Conservation (phyloP, 1,284 basidiomycete genomes). For the Entoloma clypeatum region DNA sequence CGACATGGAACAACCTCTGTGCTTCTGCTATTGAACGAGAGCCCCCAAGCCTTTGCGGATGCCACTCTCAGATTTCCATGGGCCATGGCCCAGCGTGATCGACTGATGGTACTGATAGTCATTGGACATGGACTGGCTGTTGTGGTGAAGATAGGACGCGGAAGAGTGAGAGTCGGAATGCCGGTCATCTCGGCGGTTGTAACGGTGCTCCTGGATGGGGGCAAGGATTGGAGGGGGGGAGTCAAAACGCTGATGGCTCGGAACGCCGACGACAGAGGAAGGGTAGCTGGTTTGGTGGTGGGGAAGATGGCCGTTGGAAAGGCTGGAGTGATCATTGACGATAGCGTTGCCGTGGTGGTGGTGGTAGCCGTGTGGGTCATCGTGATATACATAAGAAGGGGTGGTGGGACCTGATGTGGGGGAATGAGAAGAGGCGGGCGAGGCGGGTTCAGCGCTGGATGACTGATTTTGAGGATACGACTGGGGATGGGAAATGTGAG, state of each 20-base stretch:
- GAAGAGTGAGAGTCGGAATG: conserved; percentile 23
- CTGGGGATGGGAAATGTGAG: conserved; percentile 42
- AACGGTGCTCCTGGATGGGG: conserved; percentile 47
- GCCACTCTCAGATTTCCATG: conserved; percentile 37
- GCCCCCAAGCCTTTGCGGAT: conserved; percentile 37
- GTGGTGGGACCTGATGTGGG: conserved; percentile 48
- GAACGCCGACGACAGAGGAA: conserved; percentile 26
- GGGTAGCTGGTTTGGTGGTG: conserved; percentile 30
- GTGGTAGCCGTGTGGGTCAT: conserved; percentile 36
- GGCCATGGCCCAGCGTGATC: conserved; percentile 30
- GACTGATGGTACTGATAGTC: conserved; percentile 36
- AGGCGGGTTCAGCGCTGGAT: conserved; percentile 29
- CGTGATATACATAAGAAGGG: conserved; percentile 46
- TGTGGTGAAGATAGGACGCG: conserved; percentile 38
- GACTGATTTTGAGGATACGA: conserved; percentile 25
- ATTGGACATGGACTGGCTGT: conserved; percentile 27
- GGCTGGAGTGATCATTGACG: conserved; percentile 24
- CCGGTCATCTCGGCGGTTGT: conserved; percentile 31
- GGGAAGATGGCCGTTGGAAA: conserved; percentile 29
- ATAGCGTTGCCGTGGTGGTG: conserved; percentile 24
- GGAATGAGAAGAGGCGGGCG: conserved; percentile 40
- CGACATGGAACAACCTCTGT: not conserved
- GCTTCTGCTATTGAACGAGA: too few relatives aligned
- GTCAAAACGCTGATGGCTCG: conserved; percentile 32
- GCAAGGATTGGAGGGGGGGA: conserved; percentile 53